phyloP scores from a whole-genome alignment of 2,329 filamentous ascomycete species.

The Dactylonectria macrodidyma region DNA sequence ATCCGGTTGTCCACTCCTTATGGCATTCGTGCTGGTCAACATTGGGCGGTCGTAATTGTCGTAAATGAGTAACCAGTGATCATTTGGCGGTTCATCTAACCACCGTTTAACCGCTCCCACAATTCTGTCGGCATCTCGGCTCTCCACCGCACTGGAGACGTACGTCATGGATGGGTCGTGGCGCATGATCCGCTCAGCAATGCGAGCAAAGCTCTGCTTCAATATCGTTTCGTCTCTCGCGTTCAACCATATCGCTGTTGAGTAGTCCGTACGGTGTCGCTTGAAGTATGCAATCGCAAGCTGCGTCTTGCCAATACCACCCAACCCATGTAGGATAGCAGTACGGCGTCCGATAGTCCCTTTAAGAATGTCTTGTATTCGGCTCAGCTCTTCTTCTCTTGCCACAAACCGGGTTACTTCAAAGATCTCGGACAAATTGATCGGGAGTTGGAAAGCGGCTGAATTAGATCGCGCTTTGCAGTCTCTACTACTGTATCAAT shows the following conservation, averaged over 20 bases:
- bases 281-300: conserved; percentile 55
- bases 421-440: conserved; percentile 11
- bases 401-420: conserved; percentile 32
- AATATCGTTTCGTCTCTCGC: conserved; percentile 54
- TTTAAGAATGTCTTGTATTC: conserved; percentile 31
- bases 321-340: conserved; percentile 56
- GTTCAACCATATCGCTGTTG: conserved; percentile 61
- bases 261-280: conserved; percentile 53
- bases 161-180: conserved; percentile 43
- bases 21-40: neutral
- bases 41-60: conserved; percentile 23
- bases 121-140: conserved; percentile 46
- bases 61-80: conserved; percentile 56
- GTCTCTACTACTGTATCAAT: neutral
- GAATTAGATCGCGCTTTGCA: neutral
- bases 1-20: neutral
- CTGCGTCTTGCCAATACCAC: conserved; percentile 63
- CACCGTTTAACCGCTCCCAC: conserved; percentile 54
- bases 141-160: conserved; percentile 42
- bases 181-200: conserved; percentile 48
- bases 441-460: neutral
- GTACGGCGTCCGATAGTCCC: conserved; percentile 26
- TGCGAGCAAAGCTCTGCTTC: conserved; percentile 52
- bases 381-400: conserved; percentile 35
- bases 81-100: conserved; percentile 54